Base-by-base conservation (phyloP, 2,329 filamentous ascomycete genomes). In the Aschersonia sp. region DNA sequence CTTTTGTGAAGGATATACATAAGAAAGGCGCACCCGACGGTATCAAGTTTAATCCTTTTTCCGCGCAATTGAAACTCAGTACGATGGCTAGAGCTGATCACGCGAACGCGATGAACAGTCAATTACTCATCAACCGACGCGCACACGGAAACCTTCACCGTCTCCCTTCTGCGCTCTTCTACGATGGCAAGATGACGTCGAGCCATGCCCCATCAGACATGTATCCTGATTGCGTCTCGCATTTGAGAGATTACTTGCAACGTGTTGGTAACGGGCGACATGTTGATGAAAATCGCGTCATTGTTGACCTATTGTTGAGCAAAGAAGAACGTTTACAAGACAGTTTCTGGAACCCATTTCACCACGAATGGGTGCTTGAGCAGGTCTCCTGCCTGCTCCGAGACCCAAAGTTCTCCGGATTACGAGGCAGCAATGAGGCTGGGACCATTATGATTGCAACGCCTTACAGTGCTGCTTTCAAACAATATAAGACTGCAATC, bases 381-480 rank as follows among this genome's bases (percentile, higher is more conserved):
- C 57, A 63, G 7, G 61, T 62, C 0, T 45, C 53, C 8, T 53
- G 57, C 31, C 55, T 70, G 0, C 48, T 51, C 5, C 5, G 37
- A 31, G 49, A 51, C 22, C 31, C 42, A 9, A 10, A 22, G 10
- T 47, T 51, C n/a, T 40, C n/a, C 10, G 43, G 47, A 12, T 39
- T 69, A 4, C 35, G 47, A 4, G 60, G 67, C 45, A 12, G 50
- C 0, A 11, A 55, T 0, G 29, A 47, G 0, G 46, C 57, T 0
- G 69, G 69, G 0, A 63, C 57, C 0, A 63, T 73, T n/a, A 58
- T 73, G 48, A 63, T 73, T 2, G 58, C 70, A 9, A 63, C 69
- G 0, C 69, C 69, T 0, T 73, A 73, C 53, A 66, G 63, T 14
- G 57, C 63, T 0, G 62, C 69, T 0, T 56, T 62, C 5, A 49